These are phyloP conservation scores for Myochromella boudieri DNA, from an alignment of 768 basidiomycete genomes.

Conservation along the genomic window DNA sequence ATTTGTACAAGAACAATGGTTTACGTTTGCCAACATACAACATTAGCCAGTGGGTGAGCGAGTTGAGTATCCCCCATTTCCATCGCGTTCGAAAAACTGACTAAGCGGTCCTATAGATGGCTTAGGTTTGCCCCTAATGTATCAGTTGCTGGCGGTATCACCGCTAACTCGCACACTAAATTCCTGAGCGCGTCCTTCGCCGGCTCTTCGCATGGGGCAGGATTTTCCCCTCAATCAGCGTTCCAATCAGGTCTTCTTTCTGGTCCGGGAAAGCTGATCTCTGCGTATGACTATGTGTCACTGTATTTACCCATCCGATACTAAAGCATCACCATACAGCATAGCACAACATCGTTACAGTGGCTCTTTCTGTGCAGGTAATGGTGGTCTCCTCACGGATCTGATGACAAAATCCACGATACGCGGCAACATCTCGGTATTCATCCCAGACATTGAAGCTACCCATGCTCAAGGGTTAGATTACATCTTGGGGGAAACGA, in stretches of 20 bases:
- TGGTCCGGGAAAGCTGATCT: conserved; percentile 47
- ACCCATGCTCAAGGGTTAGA: conserved; percentile 44
- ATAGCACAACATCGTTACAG: conserved; percentile 60
- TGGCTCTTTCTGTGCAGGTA: conserved; percentile 61
- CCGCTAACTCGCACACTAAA: conserved; percentile 36
- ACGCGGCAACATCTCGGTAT: conserved; percentile 54
- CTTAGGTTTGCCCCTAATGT: conserved; percentile 47
- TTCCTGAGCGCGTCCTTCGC: conserved; percentile 54
- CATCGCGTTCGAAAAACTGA: background rate
- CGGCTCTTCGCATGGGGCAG: conserved; percentile 44
- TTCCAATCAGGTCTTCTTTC: conserved; percentile 52
- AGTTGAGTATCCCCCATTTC: conserved; percentile 35
- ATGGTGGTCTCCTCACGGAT: conserved; percentile 52
- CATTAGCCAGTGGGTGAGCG: conserved; percentile 43
- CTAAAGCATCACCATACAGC: conserved; percentile 25
- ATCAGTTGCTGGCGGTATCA: conserved; percentile 36
- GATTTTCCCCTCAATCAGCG: conserved; percentile 64
- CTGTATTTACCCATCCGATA: background rate
- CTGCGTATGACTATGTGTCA: conserved; percentile 38
- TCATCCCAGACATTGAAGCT: conserved; percentile 52
- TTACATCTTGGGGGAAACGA: conserved; percentile 68
- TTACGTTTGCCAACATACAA: conserved; percentile 39
- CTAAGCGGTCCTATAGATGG: conserved; percentile 4
- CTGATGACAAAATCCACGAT: conserved; percentile 64
- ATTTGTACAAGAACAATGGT: conserved; percentile 52